These are phyloP conservation scores for Aschersonia sp. DNA, from an alignment of 2,329 filamentous ascomycete genomes.

Conservation along the genomic window DNA sequence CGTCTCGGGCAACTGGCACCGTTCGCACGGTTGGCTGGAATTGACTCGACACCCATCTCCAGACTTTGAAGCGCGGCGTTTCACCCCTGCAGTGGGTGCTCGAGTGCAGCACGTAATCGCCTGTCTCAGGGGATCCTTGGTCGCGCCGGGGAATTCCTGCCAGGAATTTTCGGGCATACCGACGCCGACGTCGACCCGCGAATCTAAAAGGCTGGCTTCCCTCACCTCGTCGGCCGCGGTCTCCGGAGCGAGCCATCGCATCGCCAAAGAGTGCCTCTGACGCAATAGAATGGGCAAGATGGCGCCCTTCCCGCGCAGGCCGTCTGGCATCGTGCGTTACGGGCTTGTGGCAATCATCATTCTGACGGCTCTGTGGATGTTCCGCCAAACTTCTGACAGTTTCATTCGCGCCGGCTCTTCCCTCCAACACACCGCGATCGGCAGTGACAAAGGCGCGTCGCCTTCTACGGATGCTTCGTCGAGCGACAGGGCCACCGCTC, in stretches of 20 bases:
- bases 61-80: too few relatives aligned
- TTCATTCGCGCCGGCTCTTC: background rate
- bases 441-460: background rate
- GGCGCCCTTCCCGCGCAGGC: conserved; percentile 7
- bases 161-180: background rate
- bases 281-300: conserved; percentile 5
- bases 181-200: background rate
- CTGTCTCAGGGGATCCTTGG: background rate
- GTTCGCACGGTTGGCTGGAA: too few relatives aligned
- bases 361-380: conserved; percentile 15
- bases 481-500: too few relatives aligned
- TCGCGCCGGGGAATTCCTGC: background rate
- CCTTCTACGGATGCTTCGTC: background rate
- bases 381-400: conserved; percentile 8
- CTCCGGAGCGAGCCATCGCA: background rate
- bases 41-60: too few relatives aligned
- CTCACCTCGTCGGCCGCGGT: background rate
- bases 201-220: background rate
- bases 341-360: conserved; percentile 21
- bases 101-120: background rate
- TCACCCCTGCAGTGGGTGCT: background rate
- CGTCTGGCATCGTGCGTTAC: conserved; percentile 27
- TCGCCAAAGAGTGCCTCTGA: background rate
- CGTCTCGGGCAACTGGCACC: too few relatives aligned
- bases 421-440: background rate